Base-by-base conservation (phyloP, 2,329 filamentous ascomycete genomes). In the Colletotrichum sp. region DNA sequence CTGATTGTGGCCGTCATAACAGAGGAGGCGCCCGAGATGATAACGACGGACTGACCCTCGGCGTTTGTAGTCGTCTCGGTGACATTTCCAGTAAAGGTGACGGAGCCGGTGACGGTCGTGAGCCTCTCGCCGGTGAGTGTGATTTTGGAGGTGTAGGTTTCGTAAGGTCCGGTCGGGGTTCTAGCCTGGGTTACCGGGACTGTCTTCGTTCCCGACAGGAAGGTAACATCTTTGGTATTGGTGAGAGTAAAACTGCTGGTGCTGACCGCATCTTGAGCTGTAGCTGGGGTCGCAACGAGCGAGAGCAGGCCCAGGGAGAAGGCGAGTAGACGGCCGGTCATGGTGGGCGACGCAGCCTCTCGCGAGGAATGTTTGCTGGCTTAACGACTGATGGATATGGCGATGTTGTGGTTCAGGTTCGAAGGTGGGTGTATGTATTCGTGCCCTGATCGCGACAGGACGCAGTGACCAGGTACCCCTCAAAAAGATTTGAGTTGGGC, bases 121-220 rank as follows among this genome's bases (percentile, higher is more conserved):
- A 65, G 30, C 72, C 80, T 80, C 48, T 79, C 79, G 62, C 82
- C 82, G 1, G 81, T 84, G 64, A 88, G 82, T 7, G 88, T 89
- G 77, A 86, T 83, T 64, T 86, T 86, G 30, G 86, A 85, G 24
- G 83, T 82, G 74, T 84, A 86, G 13, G 87, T 86, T 59, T 85
- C 82, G 79, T 90, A 89, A n/a, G 85, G 81, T 13, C 84, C 85
- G 3, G 87, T 86, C 13, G 89, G 85, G 65, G 85, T 85, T n/a
- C 81, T 81, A 3, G 80, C 82, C 68, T 85, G 81, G 30, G 84
- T 82, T n/a, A 85, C 71, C 4, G 68, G 39, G n/a, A 76, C 32
- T 13, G 75, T 76, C 66, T 71, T 76, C 34, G 75, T 76, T 48
- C 75, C 75, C 7, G 75, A 71, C 18, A 76, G 52, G 32, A 76